Evolutionary conservation across 2,329 filamentous ascomycete genomes (phyloP).

Genomic region (Epichloe uncinata): DNA sequence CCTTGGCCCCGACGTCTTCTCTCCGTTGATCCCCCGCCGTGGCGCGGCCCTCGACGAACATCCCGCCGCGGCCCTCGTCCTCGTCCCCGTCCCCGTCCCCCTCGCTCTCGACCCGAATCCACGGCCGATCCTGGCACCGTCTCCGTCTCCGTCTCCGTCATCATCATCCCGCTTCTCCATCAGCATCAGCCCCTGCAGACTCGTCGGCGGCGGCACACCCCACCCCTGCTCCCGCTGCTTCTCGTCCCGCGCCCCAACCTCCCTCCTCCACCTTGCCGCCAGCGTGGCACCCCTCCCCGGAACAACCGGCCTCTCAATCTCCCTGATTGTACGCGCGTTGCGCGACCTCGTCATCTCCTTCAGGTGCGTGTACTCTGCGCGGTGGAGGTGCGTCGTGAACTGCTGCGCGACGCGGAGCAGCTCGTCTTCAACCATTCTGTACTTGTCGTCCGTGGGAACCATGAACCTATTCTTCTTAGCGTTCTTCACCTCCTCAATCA

Average conservation of each 20-base stretch:
- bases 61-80: too few relatives aligned
- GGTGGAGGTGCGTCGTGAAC: constrained; percentile 64
- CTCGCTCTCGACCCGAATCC: constrained; percentile 10
- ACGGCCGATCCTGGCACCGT: constrained; percentile 6
- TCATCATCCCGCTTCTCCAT: constrained; percentile 24
- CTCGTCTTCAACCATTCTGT: constrained; percentile 77
- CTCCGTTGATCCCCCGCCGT: too few relatives aligned
- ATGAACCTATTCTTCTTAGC: constrained; percentile 36
- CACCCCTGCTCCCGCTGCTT: constrained; percentile 13
- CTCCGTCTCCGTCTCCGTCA: constrained; percentile 10
- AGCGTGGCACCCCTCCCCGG: constrained; percentile 15
- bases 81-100: too few relatives aligned
- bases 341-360: constrained; percentile 41
- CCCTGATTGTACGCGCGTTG: constrained; percentile 37
- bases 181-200: constrained; percentile 27
- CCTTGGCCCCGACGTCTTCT: too few relatives aligned
- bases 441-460: constrained; percentile 59
- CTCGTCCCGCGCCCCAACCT: constrained; percentile 7
- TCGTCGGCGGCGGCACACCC: constrained; percentile 11
- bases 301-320: constrained; percentile 40
- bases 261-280: constrained; percentile 12
- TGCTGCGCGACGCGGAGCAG: constrained; percentile 51
- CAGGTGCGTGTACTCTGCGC: constrained; percentile 61
- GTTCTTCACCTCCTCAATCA: too few relatives aligned
- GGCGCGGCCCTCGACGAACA: too few relatives aligned